phyloP scores from a whole-genome alignment of 2,329 filamentous ascomycete species.

The Coniosporium tulheliwenetii region DNA sequence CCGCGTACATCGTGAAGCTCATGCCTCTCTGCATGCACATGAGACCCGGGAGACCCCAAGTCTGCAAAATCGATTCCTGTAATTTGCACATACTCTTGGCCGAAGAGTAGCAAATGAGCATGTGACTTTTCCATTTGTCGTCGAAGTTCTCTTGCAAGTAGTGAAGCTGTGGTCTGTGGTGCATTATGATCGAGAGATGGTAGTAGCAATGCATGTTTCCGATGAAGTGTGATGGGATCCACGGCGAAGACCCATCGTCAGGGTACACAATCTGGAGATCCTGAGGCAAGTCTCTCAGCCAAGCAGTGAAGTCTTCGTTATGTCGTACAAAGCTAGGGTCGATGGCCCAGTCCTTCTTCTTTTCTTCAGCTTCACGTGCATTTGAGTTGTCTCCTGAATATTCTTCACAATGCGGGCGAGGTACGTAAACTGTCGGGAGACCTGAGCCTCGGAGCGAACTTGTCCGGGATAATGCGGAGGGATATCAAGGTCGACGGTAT shows the following conservation, averaged over 20 bases:
- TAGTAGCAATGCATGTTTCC: conserved; percentile 86
- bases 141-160: conserved; percentile 62
- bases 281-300: conserved; percentile 60
- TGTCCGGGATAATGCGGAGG: conserved; percentile 47
- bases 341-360: conserved; percentile 69
- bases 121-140: conserved; percentile 73
- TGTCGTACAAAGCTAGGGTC: conserved; percentile 71
- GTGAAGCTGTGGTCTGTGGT: conserved; percentile 70
- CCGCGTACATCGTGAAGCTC: conserved; percentile 87
- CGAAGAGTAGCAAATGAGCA: conserved; percentile 71
- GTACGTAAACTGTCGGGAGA: conserved; percentile 74
- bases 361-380: conserved; percentile 62
- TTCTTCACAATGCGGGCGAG: conserved; percentile 64
- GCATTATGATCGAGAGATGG: conserved; percentile 69
- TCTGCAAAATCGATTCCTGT: conserved; percentile 66
- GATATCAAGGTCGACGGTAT: conserved; percentile 61
- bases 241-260: conserved; percentile 62
- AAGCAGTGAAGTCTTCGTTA: conserved; percentile 61
- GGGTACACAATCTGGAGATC: conserved; percentile 70
- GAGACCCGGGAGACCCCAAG: conserved; percentile 64
- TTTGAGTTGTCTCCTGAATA: conserved; percentile 59
- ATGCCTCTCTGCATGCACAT: conserved; percentile 88
- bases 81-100: conserved; percentile 75
- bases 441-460: conserved; percentile 59
- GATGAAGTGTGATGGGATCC: conserved; percentile 73